A percentile compares a stretch with the other conserved stretches of the same genome.
phyloP scores from a whole-genome alignment of 2,329 filamentous ascomycete genomes.

The Diaporthe sp. region DNA sequence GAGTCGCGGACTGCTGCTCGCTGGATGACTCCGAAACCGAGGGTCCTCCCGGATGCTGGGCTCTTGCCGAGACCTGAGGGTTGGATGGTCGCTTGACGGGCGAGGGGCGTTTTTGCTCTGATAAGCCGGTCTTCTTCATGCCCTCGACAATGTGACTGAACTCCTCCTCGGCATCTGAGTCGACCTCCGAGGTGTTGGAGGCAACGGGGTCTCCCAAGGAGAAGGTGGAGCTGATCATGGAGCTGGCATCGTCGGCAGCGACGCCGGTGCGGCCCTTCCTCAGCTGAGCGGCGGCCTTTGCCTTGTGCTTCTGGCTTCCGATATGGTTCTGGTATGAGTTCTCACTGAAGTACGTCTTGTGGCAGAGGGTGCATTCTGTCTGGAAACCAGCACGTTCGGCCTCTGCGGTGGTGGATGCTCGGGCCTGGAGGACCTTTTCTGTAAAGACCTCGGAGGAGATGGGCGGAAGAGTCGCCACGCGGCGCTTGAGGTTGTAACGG shows the following conservation, averaged over 20 bases:
- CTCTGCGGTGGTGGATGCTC: constrained; percentile 84
- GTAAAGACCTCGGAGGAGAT: constrained; percentile 93
- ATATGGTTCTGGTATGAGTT: constrained; percentile 96
- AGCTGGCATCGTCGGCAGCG: constrained; percentile 77
- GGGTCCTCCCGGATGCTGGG: constrained; percentile 59
- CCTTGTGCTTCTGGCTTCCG: constrained; percentile 88
- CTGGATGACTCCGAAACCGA: constrained; percentile 48
- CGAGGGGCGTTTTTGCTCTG: constrained; percentile 51
- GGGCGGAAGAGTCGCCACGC: constrained; percentile 89
- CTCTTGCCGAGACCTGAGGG: constrained; percentile 55
- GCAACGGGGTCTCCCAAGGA: constrained; percentile 84
- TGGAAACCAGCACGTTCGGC: constrained; percentile 91
- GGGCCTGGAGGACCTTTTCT: constrained; percentile 93
- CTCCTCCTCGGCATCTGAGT: constrained; percentile 78
- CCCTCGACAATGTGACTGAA: constrained; percentile 82
- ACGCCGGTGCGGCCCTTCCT: constrained; percentile 47
- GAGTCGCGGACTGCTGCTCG: constrained; percentile 48
- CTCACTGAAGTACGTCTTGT: constrained; percentile 95
- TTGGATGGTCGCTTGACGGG: constrained; percentile 66
- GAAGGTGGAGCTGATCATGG: constrained; percentile 90
- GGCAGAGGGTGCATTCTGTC: constrained; percentile 82
- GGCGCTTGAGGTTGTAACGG: constrained; percentile 95
- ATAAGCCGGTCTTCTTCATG: constrained; percentile 72
- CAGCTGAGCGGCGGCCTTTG: constrained; percentile 66
- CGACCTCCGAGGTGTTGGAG: constrained; percentile 59